Evolutionary conservation across 768 basidiomycete species (phyloP), one percentile per base, ranked within the genome.

Genomic region (Glaciozyma martinii): DNA sequence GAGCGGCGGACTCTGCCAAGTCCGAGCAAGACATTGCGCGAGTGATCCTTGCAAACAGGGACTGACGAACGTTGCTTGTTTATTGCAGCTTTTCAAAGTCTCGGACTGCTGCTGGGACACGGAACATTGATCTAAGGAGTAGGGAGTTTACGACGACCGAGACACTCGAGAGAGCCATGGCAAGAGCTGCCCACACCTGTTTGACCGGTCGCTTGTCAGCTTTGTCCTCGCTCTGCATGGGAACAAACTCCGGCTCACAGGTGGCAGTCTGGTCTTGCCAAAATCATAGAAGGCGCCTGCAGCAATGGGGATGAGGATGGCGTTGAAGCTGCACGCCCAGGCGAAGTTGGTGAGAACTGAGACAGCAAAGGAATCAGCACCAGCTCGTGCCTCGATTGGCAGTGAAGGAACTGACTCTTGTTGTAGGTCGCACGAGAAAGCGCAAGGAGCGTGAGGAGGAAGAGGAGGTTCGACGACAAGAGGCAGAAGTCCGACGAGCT

Each of bases 401-500:
- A 58, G 19, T 21, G 40, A 12, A 7, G 5, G n/a, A n/a, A n/a
- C n/a, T n/a, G 15, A 58, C 56, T 58, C 44, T 58, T 58, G 30
- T 58, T n/a, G 40, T n/a, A 75, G 71, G 71, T 77, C 72, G 70
- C 68, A 25, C 79, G 76, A 5, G 88, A 86, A 40, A 90, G 78
- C 66, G 84, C 80, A 30, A 81, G 79, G 46, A 90, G 76, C 0
- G 83, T 84, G 43, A 85, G 73, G 43, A 90, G 75, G 59, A 82
- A 79, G 30, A 77, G 74, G 7, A 90, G 80, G 65, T 67, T 64
- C 33, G 77, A 75, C 37, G 86, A 81, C 13, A 92, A 78, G 6
- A 92, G 80, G 60, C 89, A 82, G 74, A 92, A 92, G 56, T 86
- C 83, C 33, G 89, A 87, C 63, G 86, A 87, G 1, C 86, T 86